Evolutionary conservation across 108 stramenopile genomes (phyloP).

Genomic region (Hondaea fermentalgiana): DNA sequence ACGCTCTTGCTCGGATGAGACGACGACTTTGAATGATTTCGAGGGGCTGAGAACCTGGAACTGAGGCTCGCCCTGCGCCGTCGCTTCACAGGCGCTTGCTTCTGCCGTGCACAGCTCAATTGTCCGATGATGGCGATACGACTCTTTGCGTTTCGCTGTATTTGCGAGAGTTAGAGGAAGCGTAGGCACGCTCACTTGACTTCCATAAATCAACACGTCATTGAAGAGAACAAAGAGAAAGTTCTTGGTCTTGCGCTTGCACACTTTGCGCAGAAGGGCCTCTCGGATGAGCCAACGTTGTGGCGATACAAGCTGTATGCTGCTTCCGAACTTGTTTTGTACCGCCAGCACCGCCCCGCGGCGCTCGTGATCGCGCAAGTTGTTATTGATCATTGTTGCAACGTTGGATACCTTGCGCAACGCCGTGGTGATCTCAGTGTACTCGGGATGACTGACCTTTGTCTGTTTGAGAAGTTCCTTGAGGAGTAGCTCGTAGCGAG

Average conservation of each 20-base stretch:
- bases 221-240: conserved; percentile 35
- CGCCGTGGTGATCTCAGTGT: neutral
- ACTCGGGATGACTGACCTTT: neutral
- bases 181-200: neutral
- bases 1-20: neutral
- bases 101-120: neutral
- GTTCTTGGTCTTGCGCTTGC: conserved; percentile 21
- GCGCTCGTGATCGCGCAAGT: neutral
- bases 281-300: conserved; percentile 23
- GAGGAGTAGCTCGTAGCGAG: conserved; percentile 33
- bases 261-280: conserved; percentile 26
- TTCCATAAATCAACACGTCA: conserved; percentile 33
- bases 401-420: neutral
- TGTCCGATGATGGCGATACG: neutral
- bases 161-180: neutral
- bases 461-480: conserved; percentile 24
- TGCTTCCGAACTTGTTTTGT: neutral
- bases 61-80: neutral
- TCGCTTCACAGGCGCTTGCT: neutral
- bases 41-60: neutral
- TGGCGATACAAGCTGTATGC: conserved; percentile 29
- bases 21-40: neutral
- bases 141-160: neutral
- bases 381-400: neutral
- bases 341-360: neutral